phyloP scores from a whole-genome alignment of 2,329 filamentous ascomycete species.

The Colletotrichum gigasporum region DNA sequence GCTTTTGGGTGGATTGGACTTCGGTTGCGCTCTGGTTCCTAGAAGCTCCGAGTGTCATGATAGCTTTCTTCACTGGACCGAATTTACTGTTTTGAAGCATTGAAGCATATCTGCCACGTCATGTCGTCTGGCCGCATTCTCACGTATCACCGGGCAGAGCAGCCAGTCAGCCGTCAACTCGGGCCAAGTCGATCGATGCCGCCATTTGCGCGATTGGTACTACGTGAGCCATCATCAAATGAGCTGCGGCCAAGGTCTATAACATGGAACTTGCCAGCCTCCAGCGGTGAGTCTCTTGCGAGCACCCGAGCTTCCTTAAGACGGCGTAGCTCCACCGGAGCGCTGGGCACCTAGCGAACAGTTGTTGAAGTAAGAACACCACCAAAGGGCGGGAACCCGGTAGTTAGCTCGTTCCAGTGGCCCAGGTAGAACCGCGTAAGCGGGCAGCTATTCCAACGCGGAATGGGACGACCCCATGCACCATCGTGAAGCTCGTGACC shows the following conservation, averaged over 20 bases:
- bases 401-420: background rate
- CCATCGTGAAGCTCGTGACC: background rate
- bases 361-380: background rate
- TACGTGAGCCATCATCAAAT: too few relatives aligned
- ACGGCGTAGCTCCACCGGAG: background rate
- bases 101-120: background rate
- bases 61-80: constrained; percentile 24
- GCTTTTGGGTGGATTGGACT: constrained; percentile 25
- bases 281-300: background rate
- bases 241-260: background rate
- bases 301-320: background rate
- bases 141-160: too few relatives aligned
- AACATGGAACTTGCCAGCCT: background rate
- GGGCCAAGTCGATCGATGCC: too few relatives aligned
- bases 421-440: background rate
- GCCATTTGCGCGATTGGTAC: too few relatives aligned
- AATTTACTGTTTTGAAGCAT: constrained; percentile 24
- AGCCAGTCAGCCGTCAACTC: too few relatives aligned
- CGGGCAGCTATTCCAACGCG: background rate
- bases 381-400: background rate
- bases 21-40: constrained; percentile 29
- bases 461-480: background rate
- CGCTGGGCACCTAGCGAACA: background rate
- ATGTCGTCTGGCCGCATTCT: too few relatives aligned
- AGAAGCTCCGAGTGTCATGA: constrained; percentile 29